Base-by-base conservation (phyloP, 2,329 filamentous ascomycete genomes). In the Neocucurbitaria cava region DNA sequence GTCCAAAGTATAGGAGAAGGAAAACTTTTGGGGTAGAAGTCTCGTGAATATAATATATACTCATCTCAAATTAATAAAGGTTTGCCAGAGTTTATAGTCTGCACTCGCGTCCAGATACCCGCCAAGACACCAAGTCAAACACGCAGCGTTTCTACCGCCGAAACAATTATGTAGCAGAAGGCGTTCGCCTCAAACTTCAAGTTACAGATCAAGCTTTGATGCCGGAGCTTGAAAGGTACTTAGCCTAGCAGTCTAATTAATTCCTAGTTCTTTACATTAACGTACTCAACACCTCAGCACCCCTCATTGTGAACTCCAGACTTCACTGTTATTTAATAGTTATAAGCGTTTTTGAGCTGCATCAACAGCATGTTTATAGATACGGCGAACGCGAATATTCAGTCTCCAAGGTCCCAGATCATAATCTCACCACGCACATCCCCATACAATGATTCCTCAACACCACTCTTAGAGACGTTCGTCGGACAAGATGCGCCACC, bases 331-430 rank as follows among this genome's bases (percentile, higher is more conserved):
- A 36, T 36, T 30, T 20, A 41, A n/a, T 17, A 46, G 31, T 49
- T 49, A 46, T 47, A 24, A 54, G 15, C 46, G 15, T 41, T 17
- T 46, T 33, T 9, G 18, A 15, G 52, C 23, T 15, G 36, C 23
- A 31, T 20, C 28, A 13, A 21, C 46, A 55, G 10, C 38, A 74
- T 74, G 72, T 72, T 64, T 39, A 73, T 74, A 30, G 68, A 74
- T 26, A 74, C 70, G 4, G 62, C 61, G n/a, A 65, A 64, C 11
- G 72, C 72, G 2, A 73, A 74, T 45, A 64, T 52, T 30, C 47
- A 58, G 38, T 64, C 62, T 31, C 42, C 54, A 8, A 63, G 64
- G 30, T 64, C 66, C 13, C 65, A 58, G 23, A 54, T 65, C 1
- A 46, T 61, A 11, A 62, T 62, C 20, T 59, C 58, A 10, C 52